Evolutionary conservation across 768 basidiomycete genomes (phyloP).

Genomic region (Leccinellum rugosiceps): DNA sequence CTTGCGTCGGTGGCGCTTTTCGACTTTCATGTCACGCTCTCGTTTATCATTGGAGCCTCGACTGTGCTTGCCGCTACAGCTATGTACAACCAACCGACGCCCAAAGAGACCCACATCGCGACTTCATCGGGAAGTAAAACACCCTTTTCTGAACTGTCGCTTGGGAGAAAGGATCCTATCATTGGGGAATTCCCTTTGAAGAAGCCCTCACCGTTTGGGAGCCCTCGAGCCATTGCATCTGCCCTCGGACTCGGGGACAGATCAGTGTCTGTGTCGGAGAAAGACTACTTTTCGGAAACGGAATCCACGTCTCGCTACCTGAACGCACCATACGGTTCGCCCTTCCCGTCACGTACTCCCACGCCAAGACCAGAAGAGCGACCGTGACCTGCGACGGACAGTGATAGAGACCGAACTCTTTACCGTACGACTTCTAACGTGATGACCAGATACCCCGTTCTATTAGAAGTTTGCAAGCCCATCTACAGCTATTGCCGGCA

Average conservation of each 20-base stretch:
- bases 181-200: constrained; percentile 53
- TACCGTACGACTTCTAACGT: constrained; percentile 35
- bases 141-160: constrained; percentile 43
- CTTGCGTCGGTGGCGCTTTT: constrained; percentile 90
- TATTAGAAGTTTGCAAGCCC: constrained; percentile 31
- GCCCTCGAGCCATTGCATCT: constrained; percentile 47
- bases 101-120: constrained; percentile 36
- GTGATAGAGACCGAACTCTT: constrained; percentile 14
- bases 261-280: constrained; percentile 23
- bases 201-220: constrained; percentile 48
- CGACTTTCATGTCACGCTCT: constrained; percentile 81
- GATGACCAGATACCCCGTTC: constrained; percentile 34
- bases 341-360: constrained; percentile 47
- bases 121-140: constrained; percentile 32
- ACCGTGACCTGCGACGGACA: constrained; percentile 18
- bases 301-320: constrained; percentile 44
- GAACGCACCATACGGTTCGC: constrained; percentile 48
- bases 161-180: constrained; percentile 53
- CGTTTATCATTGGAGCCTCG: constrained; percentile 81
- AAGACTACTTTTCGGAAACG: constrained; percentile 39
- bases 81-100: constrained; percentile 83
- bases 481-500: constrained; percentile 34
- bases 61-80: constrained; percentile 88
- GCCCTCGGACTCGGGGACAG: constrained; percentile 43
- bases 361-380: constrained; percentile 39